Base-by-base conservation (phyloP, 352 stramenopile genomes). In the Globisporangium nunn region DNA sequence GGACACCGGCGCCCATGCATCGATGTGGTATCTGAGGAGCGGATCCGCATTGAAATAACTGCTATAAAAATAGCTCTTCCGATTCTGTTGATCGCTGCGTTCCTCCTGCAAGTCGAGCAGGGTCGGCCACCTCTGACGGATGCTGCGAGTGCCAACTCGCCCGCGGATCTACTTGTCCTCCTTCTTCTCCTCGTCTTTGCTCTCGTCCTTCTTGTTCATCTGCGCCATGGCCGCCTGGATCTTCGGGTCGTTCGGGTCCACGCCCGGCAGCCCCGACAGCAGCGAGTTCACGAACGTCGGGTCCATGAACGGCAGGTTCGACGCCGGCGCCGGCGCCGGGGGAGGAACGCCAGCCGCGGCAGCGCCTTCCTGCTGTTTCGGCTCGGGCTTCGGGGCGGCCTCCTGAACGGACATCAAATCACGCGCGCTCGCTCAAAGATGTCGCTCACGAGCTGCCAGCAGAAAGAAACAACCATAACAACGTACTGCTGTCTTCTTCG, bases 191-290 rank as follows among this genome's bases (percentile, higher is more conserved):
- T 87, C 70, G 50, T 85, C 63, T 87, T 87, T 89, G 54, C 90
- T 71, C 54, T 93, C 82, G 56, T 87, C 70, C 59, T 88, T 84
- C 63, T 88, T 87, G 50, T 71, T 81, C 70, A 95, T 86, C 67
- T 95, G 81, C 40, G 79, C 80, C 81, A 97, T 96, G 10, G 87
- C 88, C 3, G 85, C 90, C 53, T 95, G 72, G 67, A 97, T 96
- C 65, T 96, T 90, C 4, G 91, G 89, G 66, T 97, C 88, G 67
- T 97, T 97, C 35, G 82, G 81, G 66, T 97, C 91, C 58, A 97
- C 90, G 51, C 90, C 90, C 15, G 84, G 85, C 29, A 96, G 68
- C 15, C 85, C 82, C n/a, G 74, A 88, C 41, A 97, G 72, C 58
- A 97, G 63, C 44, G 85, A 90, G 64, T 92, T 91, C 59, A 97